Evolutionary conservation across 2,329 filamentous ascomycete species (phyloP).

Genomic region (Bipolaris oryzae): DNA sequence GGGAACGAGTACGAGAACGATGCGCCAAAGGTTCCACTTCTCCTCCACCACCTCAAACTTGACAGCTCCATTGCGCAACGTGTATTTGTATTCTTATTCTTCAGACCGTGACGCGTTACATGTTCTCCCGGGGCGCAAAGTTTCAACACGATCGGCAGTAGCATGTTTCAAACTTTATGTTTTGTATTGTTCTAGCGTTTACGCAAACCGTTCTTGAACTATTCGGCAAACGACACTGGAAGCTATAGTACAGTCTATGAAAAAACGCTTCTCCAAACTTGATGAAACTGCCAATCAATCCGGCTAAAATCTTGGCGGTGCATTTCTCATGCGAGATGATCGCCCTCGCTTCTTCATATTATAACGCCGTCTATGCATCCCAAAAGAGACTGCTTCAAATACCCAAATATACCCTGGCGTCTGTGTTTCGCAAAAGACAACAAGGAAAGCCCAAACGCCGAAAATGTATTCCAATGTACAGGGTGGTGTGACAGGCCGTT

Average conservation of each 20-base stretch:
- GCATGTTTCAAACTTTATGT: not conserved
- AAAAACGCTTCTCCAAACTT: not conserved
- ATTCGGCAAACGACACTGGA: not conserved
- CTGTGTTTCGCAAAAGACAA: slow-evolving; percentile 15
- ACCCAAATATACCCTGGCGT: slow-evolving; percentile 19
- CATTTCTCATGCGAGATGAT: not conserved
- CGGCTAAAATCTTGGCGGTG: slow-evolving; percentile 1
- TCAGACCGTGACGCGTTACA: not conserved
- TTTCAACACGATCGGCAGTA: not conserved
- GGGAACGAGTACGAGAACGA: not conserved
- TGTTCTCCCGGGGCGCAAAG: not conserved
- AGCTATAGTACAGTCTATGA: slow-evolving; percentile 1
- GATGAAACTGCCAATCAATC: slow-evolving; percentile 9
- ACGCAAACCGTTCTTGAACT: not conserved
- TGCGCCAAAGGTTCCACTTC: not conserved
- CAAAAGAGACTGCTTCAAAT: slow-evolving; percentile 14
- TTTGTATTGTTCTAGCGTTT: not conserved
- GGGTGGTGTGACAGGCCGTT: slow-evolving; percentile 12
- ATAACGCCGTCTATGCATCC: slow-evolving; percentile 21
- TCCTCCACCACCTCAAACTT: not conserved
- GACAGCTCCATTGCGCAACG: not conserved
- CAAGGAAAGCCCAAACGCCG: slow-evolving; percentile 18
- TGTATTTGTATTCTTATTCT: not conserved
- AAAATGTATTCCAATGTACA: slow-evolving; percentile 18
- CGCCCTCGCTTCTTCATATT: slow-evolving; percentile 9